Evolutionary conservation across 2,329 filamentous ascomycete species (phyloP).

Genomic region (Alternaria infectoria): DNA sequence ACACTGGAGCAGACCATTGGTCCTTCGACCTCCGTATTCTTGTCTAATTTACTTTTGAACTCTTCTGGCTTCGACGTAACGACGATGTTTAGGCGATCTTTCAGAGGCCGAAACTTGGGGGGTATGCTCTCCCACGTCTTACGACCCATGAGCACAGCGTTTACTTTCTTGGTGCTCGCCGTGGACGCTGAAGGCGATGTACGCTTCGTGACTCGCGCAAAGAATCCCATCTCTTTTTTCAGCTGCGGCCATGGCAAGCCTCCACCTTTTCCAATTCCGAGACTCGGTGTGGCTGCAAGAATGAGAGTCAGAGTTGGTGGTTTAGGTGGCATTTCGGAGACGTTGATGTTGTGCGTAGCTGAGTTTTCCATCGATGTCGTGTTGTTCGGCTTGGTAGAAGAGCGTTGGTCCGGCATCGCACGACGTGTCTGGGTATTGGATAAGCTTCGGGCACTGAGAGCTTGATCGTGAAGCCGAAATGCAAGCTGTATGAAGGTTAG

Average conservation of each 20-base stretch:
- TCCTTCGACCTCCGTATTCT: constrained; percentile 26
- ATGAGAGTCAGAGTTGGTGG: constrained; percentile 78
- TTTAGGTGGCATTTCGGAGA: constrained; percentile 26
- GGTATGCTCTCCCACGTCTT: constrained; percentile 97
- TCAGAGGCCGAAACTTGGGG: constrained; percentile 75
- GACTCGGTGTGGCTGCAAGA: constrained; percentile 86
- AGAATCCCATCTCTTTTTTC: constrained; percentile 92
- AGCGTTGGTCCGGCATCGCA: constrained; percentile 12
- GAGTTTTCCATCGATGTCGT: neutral
- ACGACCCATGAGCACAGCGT: constrained; percentile 92
- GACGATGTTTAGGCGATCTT: constrained; percentile 80
- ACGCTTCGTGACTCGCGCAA: constrained; percentile 85
- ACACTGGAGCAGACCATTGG: constrained; percentile 67
- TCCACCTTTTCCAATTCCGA: constrained; percentile 85
- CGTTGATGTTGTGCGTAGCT: neutral
- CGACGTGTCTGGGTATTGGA: neutral
- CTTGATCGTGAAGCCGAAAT: neutral
- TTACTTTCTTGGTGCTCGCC: constrained; percentile 30
- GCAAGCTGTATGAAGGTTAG: neutral
- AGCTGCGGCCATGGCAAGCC: constrained; percentile 88
- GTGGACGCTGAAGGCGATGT: constrained; percentile 44
- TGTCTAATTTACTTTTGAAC: constrained; percentile 17
- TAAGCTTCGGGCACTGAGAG: neutral
- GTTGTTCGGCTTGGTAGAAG: neutral
- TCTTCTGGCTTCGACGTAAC: constrained; percentile 62